These are phyloP conservation scores for Aquilaria sinensis DNA, from an alignment of 345 rosid genomes.

Conservation along the genomic window DNA sequence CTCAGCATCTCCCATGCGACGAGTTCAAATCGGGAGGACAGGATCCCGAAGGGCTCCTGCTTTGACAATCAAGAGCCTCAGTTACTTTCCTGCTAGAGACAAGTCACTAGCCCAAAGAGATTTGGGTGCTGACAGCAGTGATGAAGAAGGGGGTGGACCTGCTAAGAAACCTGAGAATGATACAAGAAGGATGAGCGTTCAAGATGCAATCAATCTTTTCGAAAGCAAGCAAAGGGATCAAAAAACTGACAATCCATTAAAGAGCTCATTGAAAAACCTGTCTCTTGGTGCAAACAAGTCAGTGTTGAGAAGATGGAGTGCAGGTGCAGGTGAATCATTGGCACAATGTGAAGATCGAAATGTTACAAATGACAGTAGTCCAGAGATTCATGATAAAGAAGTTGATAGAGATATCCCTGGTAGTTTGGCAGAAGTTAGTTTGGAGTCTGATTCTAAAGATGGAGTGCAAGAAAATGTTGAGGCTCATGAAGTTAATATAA, in stretches of 20 bases:
- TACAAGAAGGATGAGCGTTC: slow-evolving; percentile 47
- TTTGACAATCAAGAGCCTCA: slow-evolving; percentile 55
- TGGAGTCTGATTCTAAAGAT: slow-evolving; percentile 21
- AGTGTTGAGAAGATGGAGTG: slow-evolving; percentile 67
- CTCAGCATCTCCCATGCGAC: slow-evolving; percentile 70
- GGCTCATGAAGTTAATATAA: slow-evolving; percentile 22
- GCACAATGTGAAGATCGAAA: slow-evolving; percentile 22
- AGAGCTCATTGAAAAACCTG: slow-evolving; percentile 23
- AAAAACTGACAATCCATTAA: slow-evolving; percentile 29
- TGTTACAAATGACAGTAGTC: slow-evolving; percentile 21
- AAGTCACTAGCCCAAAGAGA: slow-evolving; percentile 28
- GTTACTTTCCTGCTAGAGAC: slow-evolving; percentile 40
- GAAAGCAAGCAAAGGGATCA: slow-evolving; percentile 55
- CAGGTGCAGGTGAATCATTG: slow-evolving; percentile 36
- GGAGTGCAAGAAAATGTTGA: slow-evolving; percentile 18
- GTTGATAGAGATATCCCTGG: slow-evolving; percentile 19
- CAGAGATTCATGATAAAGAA: slow-evolving; percentile 17
- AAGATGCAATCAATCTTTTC: slow-evolving; percentile 57
- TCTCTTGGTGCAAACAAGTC: slow-evolving; percentile 35
- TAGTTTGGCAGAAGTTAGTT: slow-evolving; percentile 19
- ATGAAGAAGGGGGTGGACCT: slow-evolving; percentile 37
- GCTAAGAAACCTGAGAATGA: slow-evolving; percentile 31
- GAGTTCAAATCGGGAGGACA: slow-evolving; percentile 56
- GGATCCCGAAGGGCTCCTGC: slow-evolving; percentile 51
- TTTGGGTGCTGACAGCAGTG: slow-evolving; percentile 25